Evolutionary conservation across 2,329 filamentous ascomycete genomes (phyloP), one percentile per base, ranked within the genome.

Genomic region (Pezicula rhizophila): DNA sequence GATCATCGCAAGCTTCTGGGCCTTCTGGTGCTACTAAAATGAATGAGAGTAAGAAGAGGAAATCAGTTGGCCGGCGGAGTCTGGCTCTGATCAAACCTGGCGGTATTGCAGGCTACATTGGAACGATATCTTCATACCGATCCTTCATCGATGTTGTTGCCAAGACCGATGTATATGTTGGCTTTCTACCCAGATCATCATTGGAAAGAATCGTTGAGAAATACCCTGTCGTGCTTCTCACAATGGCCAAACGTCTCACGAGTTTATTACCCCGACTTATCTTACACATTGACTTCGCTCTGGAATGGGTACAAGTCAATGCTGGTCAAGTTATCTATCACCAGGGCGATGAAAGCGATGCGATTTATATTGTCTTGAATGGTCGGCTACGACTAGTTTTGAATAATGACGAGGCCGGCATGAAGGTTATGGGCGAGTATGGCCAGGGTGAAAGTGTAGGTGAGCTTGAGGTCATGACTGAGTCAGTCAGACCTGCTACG

Each of bases 401-500:
- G 52, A 91, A 96, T 59, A 82, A 82, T 12, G 82, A 86, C 42
- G 85, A 88, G 54, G 89, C 89, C 1, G 86, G 85, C 2, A 85
- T 96, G 70, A 86, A 84, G 41, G 90, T 95, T 11, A 80, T 89
- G 45, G 92, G 89, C 11, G 95, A 99, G 66, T 97, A 87, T 61
- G 93, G 93, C 4, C 93, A 99, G 68, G 95, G 95, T 8, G 95
- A 99, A 64, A 99, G 93, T 65, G 90, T 99, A 15, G 93, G 93
- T 7, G 93, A 99, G 66, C 78, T 99, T 1, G 95, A 99, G 66
- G 93, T 99, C 28, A 82, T 99, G 70, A 99, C 95, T 0, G 95
- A 99, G 66, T 93, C 90, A 2, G 82, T 79, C 5, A 83, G 95
- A n/a, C 85, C 92, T 11, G 91, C 89, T 2, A 96, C 92, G 1